Evolutionary conservation across 2,329 filamentous ascomycete genomes (phyloP), one percentile per base, ranked within the genome.

Genomic region (Capronia epimyces): DNA sequence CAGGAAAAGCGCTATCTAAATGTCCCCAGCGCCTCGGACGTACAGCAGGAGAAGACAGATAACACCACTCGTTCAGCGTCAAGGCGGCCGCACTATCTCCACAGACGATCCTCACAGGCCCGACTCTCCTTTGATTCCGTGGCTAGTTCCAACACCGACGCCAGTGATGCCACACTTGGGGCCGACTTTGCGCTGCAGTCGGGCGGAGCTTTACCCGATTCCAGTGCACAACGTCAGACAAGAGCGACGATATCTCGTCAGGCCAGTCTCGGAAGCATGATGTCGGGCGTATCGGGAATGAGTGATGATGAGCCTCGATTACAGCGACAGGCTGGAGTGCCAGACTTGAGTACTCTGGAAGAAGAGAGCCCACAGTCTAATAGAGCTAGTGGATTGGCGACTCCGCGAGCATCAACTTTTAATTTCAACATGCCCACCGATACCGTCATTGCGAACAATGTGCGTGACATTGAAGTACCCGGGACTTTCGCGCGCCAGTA

Each of bases 191-290:
- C 87, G 20, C 72, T 94, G 29, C 87, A 94, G 62, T 87, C 87
- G 1, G 89, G 87, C 15, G 87, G 89, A 21, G 86, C 87, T 10
- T 74, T 81, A 3, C 82, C 87, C 1, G 60, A 61, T 34, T 53
- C 50, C 13, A 59, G 54, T n/a, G 41, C 49, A 20, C 50, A 76
- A 31, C 74, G 69, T 49, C 65, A 72, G 20, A 55, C 62, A 9
- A 72, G 64, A 61, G 71, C 62, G 61, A 72, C 66, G 2, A 73
- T 95, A 48, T 83, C 84, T 16, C 79, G 91, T 20, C 80, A 89
- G 9, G 84, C 90, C 55, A 96, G 90, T 69, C 78, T 96, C 52
- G 89, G 89, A 18, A 96, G 91, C 66, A 89, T 95, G 71, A 86
- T 83, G 1, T 95, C 89, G 3, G 87, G 85, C 1, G 71, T 82